Conservation (phyloP, 306 rosid species). For the Acacia melanoxylon region DNA sequence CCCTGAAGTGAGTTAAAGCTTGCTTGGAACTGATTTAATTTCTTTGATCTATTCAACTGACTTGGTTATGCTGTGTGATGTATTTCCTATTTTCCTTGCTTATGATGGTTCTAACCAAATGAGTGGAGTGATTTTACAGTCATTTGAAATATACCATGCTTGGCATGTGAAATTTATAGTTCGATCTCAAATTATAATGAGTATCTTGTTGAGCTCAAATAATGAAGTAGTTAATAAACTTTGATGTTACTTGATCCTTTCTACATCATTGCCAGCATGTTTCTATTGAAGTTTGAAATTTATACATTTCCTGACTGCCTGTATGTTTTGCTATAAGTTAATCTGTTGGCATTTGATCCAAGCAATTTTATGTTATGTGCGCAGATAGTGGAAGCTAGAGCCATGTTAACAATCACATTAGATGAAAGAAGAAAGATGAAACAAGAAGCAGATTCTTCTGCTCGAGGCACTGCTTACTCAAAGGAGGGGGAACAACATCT, state of each 20-base stretch:
- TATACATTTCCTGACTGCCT: background rate
- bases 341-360: conserved; percentile 5
- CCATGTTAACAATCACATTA: conserved; percentile 58
- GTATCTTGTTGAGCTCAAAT: background rate
- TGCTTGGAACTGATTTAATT: background rate
- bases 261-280: background rate
- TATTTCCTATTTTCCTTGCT: background rate
- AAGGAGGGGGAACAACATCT: conserved; percentile 62
- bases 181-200: background rate
- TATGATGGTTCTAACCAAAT: background rate
- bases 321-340: background rate
- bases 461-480: conserved; percentile 14
- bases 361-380: conserved; percentile 20
- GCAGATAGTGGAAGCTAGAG: conserved; percentile 84
- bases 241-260: background rate
- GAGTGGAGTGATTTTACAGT: conserved; percentile 12
- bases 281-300: background rate
- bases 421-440: conserved; percentile 46
- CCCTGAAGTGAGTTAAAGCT: conserved; percentile 58
- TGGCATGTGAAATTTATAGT: conserved; percentile 12
- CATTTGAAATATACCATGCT: background rate
- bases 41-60: background rate
- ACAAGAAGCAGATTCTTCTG: conserved; percentile 48
- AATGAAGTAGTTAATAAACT: background rate
- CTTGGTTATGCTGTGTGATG: background rate